A percentile compares a stretch with the other conserved stretches of the same genome.
Evolutionary conservation across 441 rosid genomes (phyloP).

Genomic region (Euphorbia schlechtendalii): DNA sequence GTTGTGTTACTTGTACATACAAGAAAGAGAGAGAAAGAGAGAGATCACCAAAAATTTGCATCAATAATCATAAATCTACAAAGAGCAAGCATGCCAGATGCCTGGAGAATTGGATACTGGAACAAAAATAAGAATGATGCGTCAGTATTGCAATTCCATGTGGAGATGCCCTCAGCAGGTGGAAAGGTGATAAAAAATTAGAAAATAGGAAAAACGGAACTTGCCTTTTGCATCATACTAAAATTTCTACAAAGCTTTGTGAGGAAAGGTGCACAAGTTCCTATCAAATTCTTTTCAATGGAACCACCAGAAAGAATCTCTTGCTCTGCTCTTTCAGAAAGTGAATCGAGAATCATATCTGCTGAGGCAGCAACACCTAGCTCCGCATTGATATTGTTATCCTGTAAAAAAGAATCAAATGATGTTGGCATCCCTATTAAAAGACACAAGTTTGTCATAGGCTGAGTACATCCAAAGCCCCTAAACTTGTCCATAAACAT

Average conservation of each 20-base stretch:
- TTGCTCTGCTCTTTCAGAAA: conserved; percentile 83
- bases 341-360: conserved; percentile 79
- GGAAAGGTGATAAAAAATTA: conserved; percentile 2
- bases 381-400: conserved; percentile 77
- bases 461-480: too few relatives aligned
- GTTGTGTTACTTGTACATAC: too few relatives aligned
- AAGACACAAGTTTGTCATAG: too few relatives aligned
- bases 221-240: conserved; percentile 80
- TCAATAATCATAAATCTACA: conserved; percentile 95
- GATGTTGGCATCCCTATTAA: not conserved
- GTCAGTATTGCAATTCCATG: conserved; percentile 10
- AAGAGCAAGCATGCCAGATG: conserved; percentile 94
- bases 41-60: conserved; percentile 74
- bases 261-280: conserved; percentile 74
- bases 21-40: conserved; percentile 9
- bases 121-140: conserved; percentile 10
- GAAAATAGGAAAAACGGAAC: conserved; percentile 6
- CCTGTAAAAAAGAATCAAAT: conserved; percentile 42
- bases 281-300: conserved; percentile 61
- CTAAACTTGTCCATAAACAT: too few relatives aligned
- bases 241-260: conserved; percentile 91
- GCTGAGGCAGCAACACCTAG: conserved; percentile 95
- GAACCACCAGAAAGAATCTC: conserved; percentile 79
- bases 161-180: not conserved
- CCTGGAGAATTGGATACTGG: conserved; percentile 94